Evolutionary conservation across 768 basidiomycete genomes (phyloP).

Genomic region (Leccinum uliginosum): DNA sequence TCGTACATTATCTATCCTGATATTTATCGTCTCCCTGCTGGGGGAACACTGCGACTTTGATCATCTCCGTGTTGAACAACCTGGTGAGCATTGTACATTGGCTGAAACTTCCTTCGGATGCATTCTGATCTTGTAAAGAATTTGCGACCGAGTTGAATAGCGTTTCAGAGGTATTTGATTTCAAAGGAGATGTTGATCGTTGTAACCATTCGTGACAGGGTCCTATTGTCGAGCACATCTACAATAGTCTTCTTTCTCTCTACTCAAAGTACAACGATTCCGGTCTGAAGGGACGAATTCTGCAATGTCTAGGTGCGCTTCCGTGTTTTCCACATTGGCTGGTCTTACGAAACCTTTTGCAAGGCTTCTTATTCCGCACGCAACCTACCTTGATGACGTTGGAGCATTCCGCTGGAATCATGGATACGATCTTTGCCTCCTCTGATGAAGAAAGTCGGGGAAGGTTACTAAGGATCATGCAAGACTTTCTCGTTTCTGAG

Average conservation of each 20-base stretch:
- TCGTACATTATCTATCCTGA: conserved; percentile 60
- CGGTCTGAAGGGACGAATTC: conserved; percentile 60
- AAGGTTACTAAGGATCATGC: conserved; percentile 80
- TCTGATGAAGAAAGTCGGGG: conserved; percentile 67
- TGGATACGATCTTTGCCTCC: conserved; percentile 85
- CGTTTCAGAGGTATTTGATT: conserved; percentile 47
- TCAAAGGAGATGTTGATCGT: neutral
- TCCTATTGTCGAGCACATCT: conserved; percentile 82
- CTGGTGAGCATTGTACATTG: conserved; percentile 40
- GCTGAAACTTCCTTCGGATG: neutral
- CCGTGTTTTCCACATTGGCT: neutral
- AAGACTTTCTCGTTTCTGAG: conserved; percentile 86
- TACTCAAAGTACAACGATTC: conserved; percentile 62
- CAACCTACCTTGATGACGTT: conserved; percentile 89
- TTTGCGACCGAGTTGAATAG: conserved; percentile 53
- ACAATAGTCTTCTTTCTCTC: conserved; percentile 62
- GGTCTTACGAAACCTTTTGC: neutral
- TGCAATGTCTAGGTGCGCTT: conserved; percentile 79
- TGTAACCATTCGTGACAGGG: conserved; percentile 35
- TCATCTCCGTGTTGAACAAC: conserved; percentile 54
- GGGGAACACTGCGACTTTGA: conserved; percentile 92
- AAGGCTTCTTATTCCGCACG: conserved; percentile 88
- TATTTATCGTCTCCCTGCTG: conserved; percentile 81
- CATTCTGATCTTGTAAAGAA: conserved; percentile 32
- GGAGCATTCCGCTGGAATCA: conserved; percentile 72